These are phyloP conservation scores for Alnus glutinosa DNA, from an alignment of 306 rosid species.

Conservation along the genomic window DNA sequence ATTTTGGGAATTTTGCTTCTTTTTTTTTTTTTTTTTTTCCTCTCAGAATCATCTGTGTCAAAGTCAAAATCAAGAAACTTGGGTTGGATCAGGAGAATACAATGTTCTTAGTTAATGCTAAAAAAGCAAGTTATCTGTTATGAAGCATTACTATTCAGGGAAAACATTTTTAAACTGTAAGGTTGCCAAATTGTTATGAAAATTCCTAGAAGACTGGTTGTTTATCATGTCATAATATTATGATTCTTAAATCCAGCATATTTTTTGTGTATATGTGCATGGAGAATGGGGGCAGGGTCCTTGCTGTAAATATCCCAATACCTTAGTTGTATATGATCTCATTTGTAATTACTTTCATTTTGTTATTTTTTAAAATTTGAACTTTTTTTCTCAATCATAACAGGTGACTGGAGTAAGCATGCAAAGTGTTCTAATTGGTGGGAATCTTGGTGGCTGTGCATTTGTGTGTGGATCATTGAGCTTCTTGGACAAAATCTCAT, in stretches of 20 bases:
- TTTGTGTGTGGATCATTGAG: slow-evolving; percentile 95
- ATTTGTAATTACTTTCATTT: neutral
- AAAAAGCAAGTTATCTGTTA: neutral
- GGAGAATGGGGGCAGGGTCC: neutral
- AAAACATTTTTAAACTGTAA: neutral
- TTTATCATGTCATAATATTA: neutral
- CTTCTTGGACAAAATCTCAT: slow-evolving; percentile 90
- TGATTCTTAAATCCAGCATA: neutral
- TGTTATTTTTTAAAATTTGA: neutral
- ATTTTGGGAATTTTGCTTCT: neutral
- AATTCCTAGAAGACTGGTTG: neutral
- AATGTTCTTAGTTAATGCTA: neutral
- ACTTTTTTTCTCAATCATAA: slow-evolving; percentile 10
- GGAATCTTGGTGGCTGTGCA: slow-evolving; percentile 91
- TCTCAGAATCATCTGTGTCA: neutral
- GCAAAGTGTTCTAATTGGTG: slow-evolving; percentile 84
- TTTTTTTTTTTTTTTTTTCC: neutral
- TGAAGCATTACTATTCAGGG: neutral
- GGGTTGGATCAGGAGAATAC: neutral
- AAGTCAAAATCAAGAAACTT: neutral
- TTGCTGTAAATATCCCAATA: neutral
- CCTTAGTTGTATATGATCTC: neutral
- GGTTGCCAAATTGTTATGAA: neutral
- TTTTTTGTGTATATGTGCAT: neutral
- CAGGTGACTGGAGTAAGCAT: slow-evolving; percentile 93